Percentiles rank a stretch among this genome's conserved stretches.
Evolutionary conservation across 75 land plant species (phyloP).

Genomic region (Picea sitchensis): DNA sequence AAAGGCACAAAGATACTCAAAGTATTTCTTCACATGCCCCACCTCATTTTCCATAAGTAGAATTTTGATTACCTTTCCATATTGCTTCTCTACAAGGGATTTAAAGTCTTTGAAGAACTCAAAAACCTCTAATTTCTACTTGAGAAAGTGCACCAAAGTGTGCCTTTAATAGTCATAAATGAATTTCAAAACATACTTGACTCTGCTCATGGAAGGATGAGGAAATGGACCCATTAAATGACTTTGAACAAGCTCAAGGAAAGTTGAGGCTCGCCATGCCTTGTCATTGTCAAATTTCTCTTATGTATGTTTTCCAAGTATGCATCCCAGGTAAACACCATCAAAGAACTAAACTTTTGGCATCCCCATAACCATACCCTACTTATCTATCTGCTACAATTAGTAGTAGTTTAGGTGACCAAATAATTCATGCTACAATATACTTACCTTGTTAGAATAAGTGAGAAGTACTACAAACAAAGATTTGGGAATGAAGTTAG

Average conservation of each 20-base stretch:
- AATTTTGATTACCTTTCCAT: neutral
- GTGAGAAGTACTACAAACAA: too few species aligned
- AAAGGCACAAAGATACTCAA: too few species aligned
- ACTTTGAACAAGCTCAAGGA: constrained; percentile 18
- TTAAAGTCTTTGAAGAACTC: constrained; percentile 12
- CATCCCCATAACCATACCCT: too few species aligned
- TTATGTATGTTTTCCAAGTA: too few species aligned
- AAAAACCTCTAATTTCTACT: constrained; percentile 20
- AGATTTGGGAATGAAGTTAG: too few species aligned
- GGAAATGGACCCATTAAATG: constrained; percentile 16
- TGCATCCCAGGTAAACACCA: too few species aligned
- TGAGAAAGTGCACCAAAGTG: constrained; percentile 20
- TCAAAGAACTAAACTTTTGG: too few species aligned
- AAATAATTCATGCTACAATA: too few species aligned
- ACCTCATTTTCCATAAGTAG: constrained; percentile 29
- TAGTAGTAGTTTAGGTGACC: too few species aligned
- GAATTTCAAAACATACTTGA: constrained; percentile 21
- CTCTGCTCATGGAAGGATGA: neutral
- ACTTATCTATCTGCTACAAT: too few species aligned
- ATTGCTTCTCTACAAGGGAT: constrained; percentile 9
- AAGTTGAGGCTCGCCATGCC: neutral
- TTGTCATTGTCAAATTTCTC: neutral
- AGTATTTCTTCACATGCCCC: too few species aligned
- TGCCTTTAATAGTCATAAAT: constrained; percentile 30
- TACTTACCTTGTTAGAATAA: too few species aligned